These are phyloP conservation scores for Ascosphaera pollenicola DNA, from an alignment of 2,329 filamentous ascomycete genomes.

Conservation along the genomic window DNA sequence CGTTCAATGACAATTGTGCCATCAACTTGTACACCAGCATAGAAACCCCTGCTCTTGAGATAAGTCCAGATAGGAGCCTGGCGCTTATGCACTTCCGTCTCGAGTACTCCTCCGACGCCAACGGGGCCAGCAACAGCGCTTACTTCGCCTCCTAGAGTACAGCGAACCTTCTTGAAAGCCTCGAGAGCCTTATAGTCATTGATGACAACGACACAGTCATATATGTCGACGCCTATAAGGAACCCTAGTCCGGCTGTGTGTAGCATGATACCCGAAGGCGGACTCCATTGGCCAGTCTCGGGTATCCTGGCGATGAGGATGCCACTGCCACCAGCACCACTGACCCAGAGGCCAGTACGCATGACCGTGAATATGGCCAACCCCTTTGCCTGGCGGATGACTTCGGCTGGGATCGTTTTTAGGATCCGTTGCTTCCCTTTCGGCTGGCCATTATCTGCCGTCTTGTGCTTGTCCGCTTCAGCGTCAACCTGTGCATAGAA, in stretches of 20 bases:
- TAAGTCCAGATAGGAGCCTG: conserved; percentile 62
- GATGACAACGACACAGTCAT: conserved; percentile 85
- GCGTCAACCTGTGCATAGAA: conserved; percentile 39
- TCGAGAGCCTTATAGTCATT: conserved; percentile 71
- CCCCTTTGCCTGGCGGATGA: conserved; percentile 74
- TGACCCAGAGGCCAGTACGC: conserved; percentile 80
- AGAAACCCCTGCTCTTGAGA: conserved; percentile 73
- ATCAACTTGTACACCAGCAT: conserved; percentile 68
- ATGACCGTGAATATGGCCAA: conserved; percentile 90
- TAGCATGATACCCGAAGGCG: conserved; percentile 72
- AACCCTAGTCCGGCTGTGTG: conserved; percentile 82
- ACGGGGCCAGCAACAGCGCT: conserved; percentile 57
- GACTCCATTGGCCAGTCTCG: conserved; percentile 74
- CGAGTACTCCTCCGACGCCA: conserved; percentile 49
- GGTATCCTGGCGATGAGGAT: conserved; percentile 58
- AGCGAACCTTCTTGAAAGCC: conserved; percentile 55
- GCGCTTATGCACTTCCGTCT: conserved; percentile 44
- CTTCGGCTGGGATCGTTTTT: conserved; percentile 68
- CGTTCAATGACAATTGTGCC: conserved; percentile 72
- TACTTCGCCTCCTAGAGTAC: conserved; percentile 65
- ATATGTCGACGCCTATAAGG: conserved; percentile 78
- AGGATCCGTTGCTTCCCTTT: conserved; percentile 40
- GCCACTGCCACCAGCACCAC: conserved; percentile 74
- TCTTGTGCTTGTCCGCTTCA: conserved; percentile 15
- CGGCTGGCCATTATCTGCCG: conserved; percentile 28